phyloP scores from a whole-genome alignment of 2,329 filamentous ascomycete species.

The Monilinia laxa region DNA sequence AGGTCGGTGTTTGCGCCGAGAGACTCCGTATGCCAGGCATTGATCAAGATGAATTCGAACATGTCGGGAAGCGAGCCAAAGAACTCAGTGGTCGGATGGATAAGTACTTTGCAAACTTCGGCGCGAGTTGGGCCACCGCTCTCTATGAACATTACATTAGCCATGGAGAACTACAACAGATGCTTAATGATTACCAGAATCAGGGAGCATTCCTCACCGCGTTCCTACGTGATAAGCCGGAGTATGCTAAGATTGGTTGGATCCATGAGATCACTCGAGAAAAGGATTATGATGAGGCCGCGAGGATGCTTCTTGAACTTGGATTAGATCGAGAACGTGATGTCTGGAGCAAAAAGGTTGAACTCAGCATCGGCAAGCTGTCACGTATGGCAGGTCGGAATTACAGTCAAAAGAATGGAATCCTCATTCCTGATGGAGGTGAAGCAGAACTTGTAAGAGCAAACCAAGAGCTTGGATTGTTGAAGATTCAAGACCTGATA shows the following conservation, averaged over 20 bases:
- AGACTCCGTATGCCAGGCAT: constrained; percentile 22
- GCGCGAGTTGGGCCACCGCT: constrained; percentile 58
- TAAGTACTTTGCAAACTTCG: constrained; percentile 51
- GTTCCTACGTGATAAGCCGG: constrained; percentile 71
- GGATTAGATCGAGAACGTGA: constrained; percentile 72
- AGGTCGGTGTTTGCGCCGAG: constrained; percentile 27
- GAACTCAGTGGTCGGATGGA: constrained; percentile 38
- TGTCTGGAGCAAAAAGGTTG: constrained; percentile 90
- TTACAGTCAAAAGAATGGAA: constrained; percentile 44
- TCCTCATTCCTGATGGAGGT: constrained; percentile 31
- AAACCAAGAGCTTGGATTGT: constrained; percentile 41
- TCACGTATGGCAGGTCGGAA: constrained; percentile 63
- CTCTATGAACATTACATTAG: constrained; percentile 78
- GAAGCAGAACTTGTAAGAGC: constrained; percentile 43
- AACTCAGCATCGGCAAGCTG: constrained; percentile 86
- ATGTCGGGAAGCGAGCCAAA: constrained; percentile 19
- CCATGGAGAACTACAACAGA: constrained; percentile 61
- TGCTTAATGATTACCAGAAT: constrained; percentile 71
- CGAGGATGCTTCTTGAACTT: constrained; percentile 66
- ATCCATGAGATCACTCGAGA: constrained; percentile 87
- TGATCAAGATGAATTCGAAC: constrained; percentile 22
- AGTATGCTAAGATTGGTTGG: constrained; percentile 81
- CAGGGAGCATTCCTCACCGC: constrained; percentile 69
- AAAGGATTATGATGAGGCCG: constrained; percentile 71
- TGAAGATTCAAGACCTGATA: constrained; percentile 76